Evolutionary conservation across 2,329 filamentous ascomycete genomes (phyloP), one percentile per base, ranked within the genome.

Genomic region (Ophioceras dolichostomum): DNA sequence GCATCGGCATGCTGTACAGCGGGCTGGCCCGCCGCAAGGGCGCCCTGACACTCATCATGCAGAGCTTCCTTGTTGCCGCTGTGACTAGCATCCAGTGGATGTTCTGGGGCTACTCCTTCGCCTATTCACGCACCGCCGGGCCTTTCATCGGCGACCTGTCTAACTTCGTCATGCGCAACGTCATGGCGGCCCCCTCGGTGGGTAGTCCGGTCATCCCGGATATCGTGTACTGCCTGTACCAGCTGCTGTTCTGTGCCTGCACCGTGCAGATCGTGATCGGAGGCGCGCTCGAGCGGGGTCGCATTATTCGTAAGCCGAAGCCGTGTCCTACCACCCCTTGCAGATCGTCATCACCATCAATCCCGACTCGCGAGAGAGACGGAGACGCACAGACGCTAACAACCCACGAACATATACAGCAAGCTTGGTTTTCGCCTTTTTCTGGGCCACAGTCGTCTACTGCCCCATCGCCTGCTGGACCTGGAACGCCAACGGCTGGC

Each of bases 401-500:
- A 47, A 32, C 58, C 12, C 22, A 26, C 12, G 7, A 7, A 26
- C 22, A 26, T 26, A n/a, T 26, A 26, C 22, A 26, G 22, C 59
- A 0, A 77, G 73, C 8, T 65, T 83, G 49, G 60, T 83, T 19
- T 83, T 79, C 43, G 61, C 66, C 17, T 73, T 79, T 50, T 68
- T 60, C 48, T 79, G 75, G 75, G 71, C 73, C 0, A 79, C 76
- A 0, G 63, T 79, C 38, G 76, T 79, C 3, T 79, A 79, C 54
- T 79, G 58, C 35, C 34, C 68, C 0, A 68, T 79, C 26, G 75
- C 75, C 0, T 76, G 68, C 56, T 79, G 75, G 74, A 76, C 73
- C 4, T 81, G 76, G 76, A 80, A 80, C 47, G 49, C 66, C n/a
- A 70, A 68, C 37, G 76, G 76, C 10, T 81, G 76, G 76, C 58